These are phyloP conservation scores for Stropharia rugosoannulata DNA, from an alignment of 768 basidiomycete species.

Conservation along the genomic window DNA sequence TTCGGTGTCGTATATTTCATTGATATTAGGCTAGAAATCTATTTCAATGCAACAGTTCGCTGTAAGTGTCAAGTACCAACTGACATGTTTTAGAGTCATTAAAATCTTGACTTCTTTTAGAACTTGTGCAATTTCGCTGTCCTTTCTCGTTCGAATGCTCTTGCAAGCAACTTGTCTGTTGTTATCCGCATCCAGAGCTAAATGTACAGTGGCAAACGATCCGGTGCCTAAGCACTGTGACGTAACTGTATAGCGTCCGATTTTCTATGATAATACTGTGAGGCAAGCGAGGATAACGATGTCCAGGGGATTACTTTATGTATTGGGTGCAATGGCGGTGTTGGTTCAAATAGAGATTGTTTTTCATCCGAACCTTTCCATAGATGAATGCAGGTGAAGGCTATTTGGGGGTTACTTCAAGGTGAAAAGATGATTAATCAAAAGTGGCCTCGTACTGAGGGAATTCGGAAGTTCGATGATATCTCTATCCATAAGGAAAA, in stretches of 20 bases:
- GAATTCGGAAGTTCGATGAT: constrained; percentile 65
- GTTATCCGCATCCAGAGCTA: constrained; percentile 64
- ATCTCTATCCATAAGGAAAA: constrained; percentile 80
- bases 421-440: neutral
- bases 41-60: neutral
- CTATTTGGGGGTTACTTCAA: constrained; percentile 30
- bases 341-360: constrained; percentile 57
- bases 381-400: constrained; percentile 64
- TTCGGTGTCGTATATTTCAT: constrained; percentile 71
- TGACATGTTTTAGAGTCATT: constrained; percentile 63
- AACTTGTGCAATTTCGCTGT: constrained; percentile 56
- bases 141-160: constrained; percentile 66
- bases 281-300: neutral
- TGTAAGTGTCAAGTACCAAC: constrained; percentile 28
- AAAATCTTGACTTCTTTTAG: constrained; percentile 82
- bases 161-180: constrained; percentile 83
- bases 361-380: constrained; percentile 55
- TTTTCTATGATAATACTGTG: constrained; percentile 34
- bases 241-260: constrained; percentile 72
- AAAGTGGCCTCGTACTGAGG: constrained; percentile 40
- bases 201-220: constrained; percentile 79
- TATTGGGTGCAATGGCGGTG: constrained; percentile 50
- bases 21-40: constrained; percentile 70
- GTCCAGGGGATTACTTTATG: constrained; percentile 44
- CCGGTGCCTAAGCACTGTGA: constrained; percentile 80